Conservation (phyloP, 2,329 filamentous ascomycete species). For the Botrytis byssoidea region DNA sequence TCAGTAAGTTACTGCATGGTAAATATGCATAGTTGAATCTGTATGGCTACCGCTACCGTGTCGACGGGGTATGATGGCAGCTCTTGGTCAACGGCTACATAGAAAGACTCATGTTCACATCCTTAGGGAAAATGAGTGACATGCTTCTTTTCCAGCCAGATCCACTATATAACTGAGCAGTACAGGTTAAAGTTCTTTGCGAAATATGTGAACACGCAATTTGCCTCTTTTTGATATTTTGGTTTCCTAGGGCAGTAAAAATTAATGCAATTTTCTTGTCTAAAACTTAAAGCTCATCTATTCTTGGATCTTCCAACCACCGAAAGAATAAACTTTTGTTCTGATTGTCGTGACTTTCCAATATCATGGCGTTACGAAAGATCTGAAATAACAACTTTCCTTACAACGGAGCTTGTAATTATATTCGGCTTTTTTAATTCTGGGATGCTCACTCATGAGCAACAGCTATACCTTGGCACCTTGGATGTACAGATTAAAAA, state of each 20-base stretch:
- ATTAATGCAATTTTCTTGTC: neutral
- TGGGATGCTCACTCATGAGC: neutral
- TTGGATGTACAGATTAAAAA: neutral
- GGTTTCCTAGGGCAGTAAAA: rapidly evolving
- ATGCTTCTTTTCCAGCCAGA: neutral
- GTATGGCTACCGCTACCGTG: neutral
- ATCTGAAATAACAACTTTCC: neutral
- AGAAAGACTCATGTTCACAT: neutral
- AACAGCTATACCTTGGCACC: neutral
- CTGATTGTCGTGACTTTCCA: neutral
- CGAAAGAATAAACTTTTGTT: neutral
- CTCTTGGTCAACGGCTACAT: neutral
- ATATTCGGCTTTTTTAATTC: neutral
- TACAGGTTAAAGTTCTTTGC: too few relatives aligned
- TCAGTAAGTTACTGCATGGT: neutral
- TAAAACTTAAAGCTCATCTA: neutral
- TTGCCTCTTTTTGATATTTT: neutral
- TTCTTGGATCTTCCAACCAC: rapidly evolving
- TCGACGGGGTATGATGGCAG: too few relatives aligned
- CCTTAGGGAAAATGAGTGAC: neutral
- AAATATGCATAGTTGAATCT: neutral
- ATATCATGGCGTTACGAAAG: neutral
- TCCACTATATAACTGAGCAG: neutral
- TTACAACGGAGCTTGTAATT: neutral
- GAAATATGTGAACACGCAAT: neutral